Percentiles rank a stretch among this genome's conserved stretches.
Evolutionary conservation across 2,329 filamentous ascomycete genomes (phyloP).

Genomic region (Aspergillus tubingensis): DNA sequence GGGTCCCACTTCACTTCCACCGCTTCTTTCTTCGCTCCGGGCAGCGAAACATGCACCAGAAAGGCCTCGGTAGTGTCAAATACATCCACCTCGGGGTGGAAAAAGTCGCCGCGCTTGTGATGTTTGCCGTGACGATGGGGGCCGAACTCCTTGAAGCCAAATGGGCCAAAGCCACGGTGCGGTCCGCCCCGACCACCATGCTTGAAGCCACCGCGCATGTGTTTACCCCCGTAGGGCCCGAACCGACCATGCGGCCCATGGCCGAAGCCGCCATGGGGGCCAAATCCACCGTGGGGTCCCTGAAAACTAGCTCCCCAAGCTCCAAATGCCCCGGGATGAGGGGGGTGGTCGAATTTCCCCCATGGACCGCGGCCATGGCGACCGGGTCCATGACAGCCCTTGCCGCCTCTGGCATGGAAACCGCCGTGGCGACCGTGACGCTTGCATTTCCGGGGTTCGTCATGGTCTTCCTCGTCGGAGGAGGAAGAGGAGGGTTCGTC

Average conservation of each 20-base stretch:
- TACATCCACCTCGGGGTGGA: slow-evolving; percentile 8
- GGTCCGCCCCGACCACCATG: background rate
- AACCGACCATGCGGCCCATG: background rate
- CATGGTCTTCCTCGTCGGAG: background rate
- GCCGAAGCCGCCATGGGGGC: background rate
- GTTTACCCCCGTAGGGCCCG: background rate
- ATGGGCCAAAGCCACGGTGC: slow-evolving; percentile 2
- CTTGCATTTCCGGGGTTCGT: background rate
- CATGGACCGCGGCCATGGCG: background rate
- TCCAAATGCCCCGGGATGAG: background rate
- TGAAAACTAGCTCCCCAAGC: background rate
- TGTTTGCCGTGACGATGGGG: background rate
- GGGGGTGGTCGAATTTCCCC: background rate
- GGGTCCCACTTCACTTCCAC: slow-evolving; percentile 11
- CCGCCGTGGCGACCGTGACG: slow-evolving; percentile 1
- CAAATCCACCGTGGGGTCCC: background rate
- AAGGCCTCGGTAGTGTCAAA: slow-evolving; percentile 4
- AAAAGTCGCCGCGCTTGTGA: background rate
- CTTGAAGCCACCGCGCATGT: slow-evolving; percentile 7
- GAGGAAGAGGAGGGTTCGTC: background rate
- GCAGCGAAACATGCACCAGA: background rate
- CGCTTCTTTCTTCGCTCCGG: slow-evolving; percentile 10
- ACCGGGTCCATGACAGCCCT: background rate
- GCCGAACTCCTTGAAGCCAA: background rate
- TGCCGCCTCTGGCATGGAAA: background rate